phyloP scores from a whole-genome alignment of 2,329 filamentous ascomycete species.

The Colletotrichum chrysophilum region DNA sequence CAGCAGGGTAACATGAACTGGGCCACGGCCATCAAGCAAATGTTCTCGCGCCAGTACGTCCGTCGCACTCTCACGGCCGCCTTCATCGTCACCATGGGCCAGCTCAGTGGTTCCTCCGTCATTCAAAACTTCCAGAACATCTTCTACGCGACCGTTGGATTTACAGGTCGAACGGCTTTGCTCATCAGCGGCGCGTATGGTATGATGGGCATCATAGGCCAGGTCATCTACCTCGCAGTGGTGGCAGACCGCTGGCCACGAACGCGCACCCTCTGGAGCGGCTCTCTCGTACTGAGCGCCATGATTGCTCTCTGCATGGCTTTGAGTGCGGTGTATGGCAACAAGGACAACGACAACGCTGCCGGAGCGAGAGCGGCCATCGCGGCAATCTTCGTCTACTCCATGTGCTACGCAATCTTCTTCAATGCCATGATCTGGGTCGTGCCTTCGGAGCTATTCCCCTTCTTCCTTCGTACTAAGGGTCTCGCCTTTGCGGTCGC shows the following conservation, averaged over 20 bases:
- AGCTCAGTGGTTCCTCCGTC: conserved; percentile 37
- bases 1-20: conserved; percentile 24
- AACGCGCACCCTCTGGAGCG: conserved; percentile 5
- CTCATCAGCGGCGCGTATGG: conserved; percentile 40
- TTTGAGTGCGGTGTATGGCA: conserved; percentile 24
- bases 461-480: conserved; percentile 26
- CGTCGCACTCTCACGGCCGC: conserved; percentile 34
- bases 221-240: conserved; percentile 34
- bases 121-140: conserved; percentile 42
- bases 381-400: conserved; percentile 43
- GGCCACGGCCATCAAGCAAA: conserved; percentile 7
- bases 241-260: conserved; percentile 39
- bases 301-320: conserved; percentile 26
- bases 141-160: conserved; percentile 38
- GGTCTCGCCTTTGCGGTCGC: conserved; percentile 35
- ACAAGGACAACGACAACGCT: conserved; percentile 22
- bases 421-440: conserved; percentile 42
- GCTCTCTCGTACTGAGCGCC: conserved; percentile 3
- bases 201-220: conserved; percentile 40
- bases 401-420: conserved; percentile 37
- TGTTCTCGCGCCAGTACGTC: conserved; percentile 31
- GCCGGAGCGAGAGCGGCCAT: conserved; percentile 35
- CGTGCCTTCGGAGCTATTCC: conserved; percentile 37
- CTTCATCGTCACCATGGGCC: conserved; percentile 37
- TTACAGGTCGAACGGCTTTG: conserved; percentile 32